A percentile compares a stretch with the other conserved stretches of the same genome.
Conservation (phyloP, 306 rosid genomes). For the Hippophae rhamnoides region DNA sequence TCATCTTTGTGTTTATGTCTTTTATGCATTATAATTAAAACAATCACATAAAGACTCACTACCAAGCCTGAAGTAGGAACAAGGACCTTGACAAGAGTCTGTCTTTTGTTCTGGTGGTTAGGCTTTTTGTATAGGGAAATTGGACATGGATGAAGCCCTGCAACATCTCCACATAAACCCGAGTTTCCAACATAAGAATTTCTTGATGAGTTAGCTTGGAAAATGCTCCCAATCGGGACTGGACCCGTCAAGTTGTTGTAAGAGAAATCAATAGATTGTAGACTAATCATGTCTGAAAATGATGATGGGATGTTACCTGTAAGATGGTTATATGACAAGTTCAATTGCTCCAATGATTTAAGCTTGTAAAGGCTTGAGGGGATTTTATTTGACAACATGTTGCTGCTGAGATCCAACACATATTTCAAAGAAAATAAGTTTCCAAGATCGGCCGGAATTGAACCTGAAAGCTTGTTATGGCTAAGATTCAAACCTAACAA, state of each 20-base stretch:
- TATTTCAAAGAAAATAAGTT: conserved; percentile 22
- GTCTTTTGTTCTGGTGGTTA: background rate
- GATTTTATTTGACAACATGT: conserved; percentile 36
- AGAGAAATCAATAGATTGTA: conserved; percentile 42
- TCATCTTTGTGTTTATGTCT: conserved; percentile 13
- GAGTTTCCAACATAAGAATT: conserved; percentile 37
- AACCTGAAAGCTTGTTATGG: conserved; percentile 36
- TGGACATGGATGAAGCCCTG: conserved; percentile 28
- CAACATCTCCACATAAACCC: conserved; percentile 37
- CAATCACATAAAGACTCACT: conserved; percentile 5
- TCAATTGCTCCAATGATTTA: conserved; percentile 26
- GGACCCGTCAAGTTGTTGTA: conserved; percentile 15
- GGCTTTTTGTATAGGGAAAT: background rate
- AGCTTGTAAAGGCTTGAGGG: conserved; percentile 39
- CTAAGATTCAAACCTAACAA: conserved; percentile 38
- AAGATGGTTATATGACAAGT: conserved; percentile 47
- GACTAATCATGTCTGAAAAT: conserved; percentile 27
- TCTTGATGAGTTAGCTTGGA: conserved; percentile 8
- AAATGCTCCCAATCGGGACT: conserved; percentile 7
- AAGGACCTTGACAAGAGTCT: conserved; percentile 27
- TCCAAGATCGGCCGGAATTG: conserved; percentile 40
- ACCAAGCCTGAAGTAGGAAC: conserved; percentile 25
- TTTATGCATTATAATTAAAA: background rate
- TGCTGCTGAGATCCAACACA: conserved; percentile 46
- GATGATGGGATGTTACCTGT: conserved; percentile 36